phyloP scores from a whole-genome alignment of 2,329 filamentous ascomycete species.

The Acarospora socialis region DNA sequence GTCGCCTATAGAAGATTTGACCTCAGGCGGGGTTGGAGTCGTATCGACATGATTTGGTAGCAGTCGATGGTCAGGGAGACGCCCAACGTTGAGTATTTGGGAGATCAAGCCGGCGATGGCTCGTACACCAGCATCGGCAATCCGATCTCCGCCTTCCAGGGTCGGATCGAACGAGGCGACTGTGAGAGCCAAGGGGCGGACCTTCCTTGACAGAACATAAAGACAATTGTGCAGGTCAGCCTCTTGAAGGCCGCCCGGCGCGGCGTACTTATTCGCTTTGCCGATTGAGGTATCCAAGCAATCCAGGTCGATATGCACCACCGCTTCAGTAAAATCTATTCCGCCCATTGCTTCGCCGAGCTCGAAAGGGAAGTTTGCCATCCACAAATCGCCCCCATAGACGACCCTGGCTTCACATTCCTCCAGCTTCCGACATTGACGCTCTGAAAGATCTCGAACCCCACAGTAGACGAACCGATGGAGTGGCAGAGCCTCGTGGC shows the following conservation, averaged over 20 bases:
- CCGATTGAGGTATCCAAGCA: conserved; percentile 22
- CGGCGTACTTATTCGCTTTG: conserved; percentile 24
- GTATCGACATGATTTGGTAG: too few relatives aligned
- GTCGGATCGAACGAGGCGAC: too few relatives aligned
- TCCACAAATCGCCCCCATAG: conserved; percentile 16
- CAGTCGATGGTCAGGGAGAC: too few relatives aligned
- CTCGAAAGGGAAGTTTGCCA: conserved; percentile 13
- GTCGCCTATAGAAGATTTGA: too few relatives aligned
- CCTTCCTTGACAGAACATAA: too few relatives aligned
- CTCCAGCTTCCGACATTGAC: conserved; percentile 21
- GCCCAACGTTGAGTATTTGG: too few relatives aligned
- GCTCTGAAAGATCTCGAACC: conserved; percentile 17
- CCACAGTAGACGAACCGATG: conserved; percentile 18
- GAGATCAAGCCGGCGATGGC: too few relatives aligned
- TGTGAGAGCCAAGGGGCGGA: too few relatives aligned
- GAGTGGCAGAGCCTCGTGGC: conserved; percentile 14
- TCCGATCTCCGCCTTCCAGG: too few relatives aligned
- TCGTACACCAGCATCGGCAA: too few relatives aligned
- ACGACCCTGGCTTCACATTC: conserved; percentile 19
- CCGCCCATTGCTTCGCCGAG: conserved; percentile 7
- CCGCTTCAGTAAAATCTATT: conserved; percentile 11
- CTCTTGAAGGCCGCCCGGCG: conserved; percentile 21
- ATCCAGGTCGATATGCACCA: conserved; percentile 26
- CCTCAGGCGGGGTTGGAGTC: too few relatives aligned
- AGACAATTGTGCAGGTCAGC: conserved; percentile 11